phyloP scores from a whole-genome alignment of 2,329 filamentous ascomycete genomes.

The Pseudocercospora eumusae region DNA sequence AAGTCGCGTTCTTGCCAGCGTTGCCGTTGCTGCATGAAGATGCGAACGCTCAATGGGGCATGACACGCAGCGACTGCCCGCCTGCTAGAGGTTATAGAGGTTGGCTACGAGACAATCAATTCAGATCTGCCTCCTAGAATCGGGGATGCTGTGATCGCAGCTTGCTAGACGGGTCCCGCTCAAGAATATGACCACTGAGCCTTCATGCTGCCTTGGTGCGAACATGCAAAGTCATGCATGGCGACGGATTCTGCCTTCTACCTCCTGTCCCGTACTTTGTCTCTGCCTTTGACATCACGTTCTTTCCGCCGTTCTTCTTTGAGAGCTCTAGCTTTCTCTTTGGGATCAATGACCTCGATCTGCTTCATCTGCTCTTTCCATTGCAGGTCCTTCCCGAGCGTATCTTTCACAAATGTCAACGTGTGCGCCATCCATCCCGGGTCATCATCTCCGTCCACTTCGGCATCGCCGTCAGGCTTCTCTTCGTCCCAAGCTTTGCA shows the following conservation, averaged over 20 bases:
- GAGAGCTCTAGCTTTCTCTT: slow-evolving; percentile 37
- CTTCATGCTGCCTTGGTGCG: not conserved
- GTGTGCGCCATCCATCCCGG: slow-evolving; percentile 83
- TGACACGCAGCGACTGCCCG: too few species aligned
- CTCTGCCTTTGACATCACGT: slow-evolving; percentile 24
- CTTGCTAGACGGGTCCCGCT: not conserved
- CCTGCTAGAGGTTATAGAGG: not conserved
- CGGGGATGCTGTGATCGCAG: not conserved
- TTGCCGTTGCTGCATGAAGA: too few species aligned
- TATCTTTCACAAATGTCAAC: slow-evolving; percentile 84
- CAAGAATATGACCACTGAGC: not conserved
- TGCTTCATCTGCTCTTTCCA: slow-evolving; percentile 92
- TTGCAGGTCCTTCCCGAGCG: slow-evolving; percentile 82
- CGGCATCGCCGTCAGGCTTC: slow-evolving; percentile 57
- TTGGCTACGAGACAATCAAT: not conserved
- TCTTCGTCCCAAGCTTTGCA: slow-evolving; percentile 81
- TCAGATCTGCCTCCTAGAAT: not conserved
- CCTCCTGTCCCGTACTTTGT: slow-evolving; percentile 22
- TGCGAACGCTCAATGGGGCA: too few species aligned
- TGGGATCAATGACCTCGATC: slow-evolving; percentile 76
- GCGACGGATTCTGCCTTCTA: not conserved
- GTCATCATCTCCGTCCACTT: slow-evolving; percentile 53
- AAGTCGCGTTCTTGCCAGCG: too few species aligned
- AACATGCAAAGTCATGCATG: not conserved
- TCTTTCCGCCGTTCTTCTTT: slow-evolving; percentile 31